Evolutionary conservation across 306 rosid species (phyloP), one percentile per base, ranked within the genome.

Genomic region (Corylus heterophylla): DNA sequence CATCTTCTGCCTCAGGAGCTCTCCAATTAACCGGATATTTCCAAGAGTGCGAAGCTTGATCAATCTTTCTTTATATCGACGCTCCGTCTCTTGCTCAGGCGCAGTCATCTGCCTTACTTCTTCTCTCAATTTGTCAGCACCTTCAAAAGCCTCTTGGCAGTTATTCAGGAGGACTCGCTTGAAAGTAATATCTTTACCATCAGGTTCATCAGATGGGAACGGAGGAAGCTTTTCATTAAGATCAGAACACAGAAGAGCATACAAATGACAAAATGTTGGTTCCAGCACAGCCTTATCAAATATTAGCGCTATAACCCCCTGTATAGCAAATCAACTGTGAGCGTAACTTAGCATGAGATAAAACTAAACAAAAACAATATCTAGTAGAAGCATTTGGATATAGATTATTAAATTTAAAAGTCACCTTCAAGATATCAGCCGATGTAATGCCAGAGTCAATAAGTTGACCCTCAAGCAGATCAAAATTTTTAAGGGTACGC

Each of bases 141-240:
- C 98, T 88, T 96, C 98, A 90, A 96, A 96, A 76, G 96, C 98
- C 88, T 91, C 99, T 89, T 93, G 99, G 84, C 99, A 96, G 77
- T 3, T 91, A 82, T 93, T 85, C 89, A 96, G 80, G 75, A 96
- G 99, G 73, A 86, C 85, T 77, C 98, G 85, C 89, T 91, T 93
- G 61, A 96, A 96, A 78, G 92, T 96, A 78, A 96, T 78, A 81
- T 91, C 94, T 83, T 87, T 91, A 66, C 94, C 99, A 86, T 78
- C 93, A 59, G 96, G 91, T 74, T 91, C 99, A 2, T 93, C 96
- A 31, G 99, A 89, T 27, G 99, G 98, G 85, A 93, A 96, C 52
- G 86, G 85, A 39, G 96, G 97, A 73, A 96, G 97, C 86, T 88
- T 93, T 82, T 79, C 91, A 78, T 89, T 87, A 63, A 96, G 98